Base-by-base conservation (phyloP, 2,329 filamentous ascomycete species). In the Cadophora sp. region DNA sequence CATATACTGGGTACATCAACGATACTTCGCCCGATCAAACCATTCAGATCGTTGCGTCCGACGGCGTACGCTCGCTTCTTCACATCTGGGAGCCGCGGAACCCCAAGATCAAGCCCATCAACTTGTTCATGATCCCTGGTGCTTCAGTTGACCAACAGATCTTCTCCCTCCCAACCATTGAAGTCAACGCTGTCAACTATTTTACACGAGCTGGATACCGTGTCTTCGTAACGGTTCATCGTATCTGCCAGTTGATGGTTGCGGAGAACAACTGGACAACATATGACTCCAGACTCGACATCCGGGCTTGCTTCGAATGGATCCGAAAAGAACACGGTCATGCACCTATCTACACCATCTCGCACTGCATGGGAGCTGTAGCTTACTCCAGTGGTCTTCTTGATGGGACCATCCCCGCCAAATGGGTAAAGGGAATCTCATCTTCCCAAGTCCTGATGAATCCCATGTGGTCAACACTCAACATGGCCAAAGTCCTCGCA, bases 391-490 rank as follows among this genome's bases (percentile, higher is more conserved):
- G 81, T 4, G 88, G 87, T n/a, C 79, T 91, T 0, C 81, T 91
- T 1, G 86, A 88, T 74, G 87, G 88, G 45, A 85, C 84, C 0
- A 86, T 90, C 61, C 85, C 86, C 0, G 71, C 82, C 0, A 75
- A 75, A 48, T 89, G 87, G 86, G 81, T 90, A 71, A 77, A 80
- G 20, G 88, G 88, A 20, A 79, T 90, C 63, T 84, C 83, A 0
- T 84, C 82, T 74, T 87, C 83, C 43, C 87, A 89, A 72, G 87
- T 89, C 1, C 89, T 90, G 75, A 86, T 88, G 81, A 85, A 89
- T 76, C 85, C 87, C 0, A 80, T 86, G 55, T 89, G 86, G 84
- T 81, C 81, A 69, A 76, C 79, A 1, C 75, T 82, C 67, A 90
- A 90, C 78, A 80, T 83, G 77, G 79, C 84, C 71, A 90, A 90